phyloP scores from a whole-genome alignment of 2,329 filamentous ascomycete species.

The Colletotrichum orchidophilum region DNA sequence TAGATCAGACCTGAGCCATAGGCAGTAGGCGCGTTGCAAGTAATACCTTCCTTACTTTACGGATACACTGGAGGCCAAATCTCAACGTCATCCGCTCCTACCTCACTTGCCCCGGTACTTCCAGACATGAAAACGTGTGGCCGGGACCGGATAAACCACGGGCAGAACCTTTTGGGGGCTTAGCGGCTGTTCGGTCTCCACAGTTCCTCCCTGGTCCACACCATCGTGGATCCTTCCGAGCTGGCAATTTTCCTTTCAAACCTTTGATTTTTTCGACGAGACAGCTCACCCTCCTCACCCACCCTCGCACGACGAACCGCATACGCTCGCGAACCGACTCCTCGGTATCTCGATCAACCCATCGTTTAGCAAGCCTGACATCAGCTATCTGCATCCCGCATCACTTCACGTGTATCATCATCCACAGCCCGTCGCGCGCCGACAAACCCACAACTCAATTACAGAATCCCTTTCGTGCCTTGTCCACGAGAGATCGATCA shows the following conservation, averaged over 20 bases:
- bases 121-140: conserved; percentile 23
- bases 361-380: conserved; percentile 36
- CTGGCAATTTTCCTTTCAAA: conserved; percentile 37
- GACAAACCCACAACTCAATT: conserved; percentile 12
- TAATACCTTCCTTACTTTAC: background rate
- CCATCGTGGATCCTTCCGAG: conserved; percentile 34
- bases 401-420: conserved; percentile 30
- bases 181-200: conserved; percentile 16
- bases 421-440: conserved; percentile 15
- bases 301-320: conserved; percentile 31
- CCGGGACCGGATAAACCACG: conserved; percentile 31
- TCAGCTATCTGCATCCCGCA: conserved; percentile 32
- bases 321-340: conserved; percentile 26
- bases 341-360: conserved; percentile 31
- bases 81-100: conserved; percentile 29
- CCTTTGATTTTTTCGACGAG: conserved; percentile 37
- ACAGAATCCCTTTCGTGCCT: conserved; percentile 27
- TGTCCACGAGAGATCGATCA: conserved; percentile 32
- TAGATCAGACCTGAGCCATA: background rate
- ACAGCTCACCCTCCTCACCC: conserved; percentile 35
- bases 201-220: conserved; percentile 32
- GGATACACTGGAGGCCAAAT: background rate
- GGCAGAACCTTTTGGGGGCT: background rate
- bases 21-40: background rate
- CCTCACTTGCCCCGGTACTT: conserved; percentile 9